Evolutionary conservation across 768 basidiomycete genomes (phyloP).

Genomic region (Nidula microcarpa): DNA sequence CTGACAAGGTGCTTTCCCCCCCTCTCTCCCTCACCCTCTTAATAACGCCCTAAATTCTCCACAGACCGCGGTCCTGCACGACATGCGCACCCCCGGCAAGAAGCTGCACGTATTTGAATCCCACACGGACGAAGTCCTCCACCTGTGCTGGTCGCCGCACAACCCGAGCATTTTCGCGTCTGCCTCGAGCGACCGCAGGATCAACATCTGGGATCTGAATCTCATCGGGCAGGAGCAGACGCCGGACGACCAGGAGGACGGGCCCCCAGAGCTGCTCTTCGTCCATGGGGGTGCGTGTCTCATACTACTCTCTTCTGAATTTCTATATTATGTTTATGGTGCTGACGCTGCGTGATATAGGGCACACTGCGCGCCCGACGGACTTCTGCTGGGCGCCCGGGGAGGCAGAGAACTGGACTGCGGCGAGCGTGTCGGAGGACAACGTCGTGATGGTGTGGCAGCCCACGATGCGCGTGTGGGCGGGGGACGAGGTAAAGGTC

Average conservation of each 20-base stretch:
- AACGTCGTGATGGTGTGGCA: slow-evolving; percentile 98
- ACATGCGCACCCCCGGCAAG: slow-evolving; percentile 69
- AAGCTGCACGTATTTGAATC: slow-evolving; percentile 89
- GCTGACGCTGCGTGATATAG: slow-evolving; percentile 27
- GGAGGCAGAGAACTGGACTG: slow-evolving; percentile 78
- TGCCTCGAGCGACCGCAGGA: slow-evolving; percentile 87
- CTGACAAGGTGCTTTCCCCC: slow-evolving; percentile 70
- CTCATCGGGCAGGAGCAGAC: slow-evolving; percentile 94
- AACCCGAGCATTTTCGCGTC: slow-evolving; percentile 91
- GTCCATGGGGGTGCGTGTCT: slow-evolving; percentile 80
- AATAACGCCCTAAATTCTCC: not conserved
- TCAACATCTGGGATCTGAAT: slow-evolving; percentile 93
- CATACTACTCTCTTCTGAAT: not conserved
- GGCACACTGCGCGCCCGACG: slow-evolving; percentile 84
- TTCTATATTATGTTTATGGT: too few relatives aligned
- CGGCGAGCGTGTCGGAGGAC: slow-evolving; percentile 89
- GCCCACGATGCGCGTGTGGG: slow-evolving; percentile 92
- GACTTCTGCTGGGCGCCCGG: slow-evolving; percentile 97
- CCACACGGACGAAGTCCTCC: slow-evolving; percentile 93
- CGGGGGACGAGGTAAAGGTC: slow-evolving; percentile 82
- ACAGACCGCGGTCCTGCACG: slow-evolving; percentile 87
- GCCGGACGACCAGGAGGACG: slow-evolving; percentile 97
- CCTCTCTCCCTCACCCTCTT: not conserved
- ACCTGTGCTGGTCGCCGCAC: slow-evolving; percentile 94
- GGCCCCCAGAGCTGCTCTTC: slow-evolving; percentile 94